Evolutionary conservation across 768 basidiomycete genomes (phyloP).

Genomic region (Tulasnella sp.): DNA sequence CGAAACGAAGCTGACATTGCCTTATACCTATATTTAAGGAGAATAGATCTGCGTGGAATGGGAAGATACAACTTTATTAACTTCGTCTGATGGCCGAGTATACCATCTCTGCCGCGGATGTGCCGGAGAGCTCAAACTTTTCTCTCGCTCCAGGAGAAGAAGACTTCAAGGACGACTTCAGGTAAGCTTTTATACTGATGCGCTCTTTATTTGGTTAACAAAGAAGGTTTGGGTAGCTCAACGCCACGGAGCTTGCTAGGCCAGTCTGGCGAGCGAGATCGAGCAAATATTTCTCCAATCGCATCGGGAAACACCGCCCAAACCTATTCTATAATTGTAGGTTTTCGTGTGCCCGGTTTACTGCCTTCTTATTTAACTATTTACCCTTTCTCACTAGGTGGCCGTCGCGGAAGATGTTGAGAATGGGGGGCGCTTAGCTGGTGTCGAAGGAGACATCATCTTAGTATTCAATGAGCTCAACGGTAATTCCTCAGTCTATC

Average conservation of each 20-base stretch:
- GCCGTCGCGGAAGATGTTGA: background rate
- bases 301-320: background rate
- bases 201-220: no score
- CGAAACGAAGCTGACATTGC: no score
- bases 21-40: no score
- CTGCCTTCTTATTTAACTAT: background rate
- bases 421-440: background rate
- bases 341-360: background rate
- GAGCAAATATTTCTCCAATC: background rate
- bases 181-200: no score
- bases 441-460: background rate
- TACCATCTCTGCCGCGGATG: no score
- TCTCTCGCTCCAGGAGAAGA: no score
- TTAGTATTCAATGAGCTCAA: background rate
- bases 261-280: background rate
- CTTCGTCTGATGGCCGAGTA: no score
- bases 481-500: background rate
- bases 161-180: no score
- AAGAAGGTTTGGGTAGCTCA: background rate
- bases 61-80: no score
- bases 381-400: background rate
- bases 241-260: background rate
- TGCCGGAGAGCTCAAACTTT: no score
- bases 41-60: no score
- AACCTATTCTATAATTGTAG: background rate